Percentiles rank a stretch among this genome's conserved stretches.
These are phyloP conservation scores for Pyricularia sp. DNA, from an alignment of 2,329 filamentous ascomycete species.

Conservation along the genomic window DNA sequence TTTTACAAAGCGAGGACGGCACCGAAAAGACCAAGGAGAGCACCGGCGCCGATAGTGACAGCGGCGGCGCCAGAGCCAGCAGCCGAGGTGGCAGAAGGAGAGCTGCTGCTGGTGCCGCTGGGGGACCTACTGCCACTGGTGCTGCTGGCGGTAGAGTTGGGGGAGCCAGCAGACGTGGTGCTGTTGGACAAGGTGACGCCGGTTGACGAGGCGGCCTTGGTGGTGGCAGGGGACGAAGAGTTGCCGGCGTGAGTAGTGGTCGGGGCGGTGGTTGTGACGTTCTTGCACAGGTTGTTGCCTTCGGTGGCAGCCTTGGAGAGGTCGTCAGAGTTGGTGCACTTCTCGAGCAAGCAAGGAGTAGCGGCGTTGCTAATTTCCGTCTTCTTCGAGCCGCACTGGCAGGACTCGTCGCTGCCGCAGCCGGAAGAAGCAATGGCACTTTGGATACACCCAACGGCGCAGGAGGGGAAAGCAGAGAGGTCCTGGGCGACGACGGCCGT, in stretches of 20 bases:
- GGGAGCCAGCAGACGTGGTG: background rate
- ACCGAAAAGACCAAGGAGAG: background rate
- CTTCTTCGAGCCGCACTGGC: constrained; percentile 33
- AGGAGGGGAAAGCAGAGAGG: constrained; percentile 20
- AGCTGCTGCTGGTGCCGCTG: background rate
- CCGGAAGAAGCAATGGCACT: constrained; percentile 30
- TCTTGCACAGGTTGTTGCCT: constrained; percentile 18
- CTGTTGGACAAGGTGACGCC: background rate
- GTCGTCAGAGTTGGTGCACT: constrained; percentile 14
- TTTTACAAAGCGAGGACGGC: constrained; percentile 1
- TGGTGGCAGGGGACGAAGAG: background rate
- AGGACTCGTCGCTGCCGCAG: constrained; percentile 34
- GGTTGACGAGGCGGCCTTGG: background rate
- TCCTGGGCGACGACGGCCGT: constrained; percentile 19
- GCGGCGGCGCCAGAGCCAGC: constrained; percentile 1
- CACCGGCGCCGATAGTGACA: background rate
- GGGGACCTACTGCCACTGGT: background rate
- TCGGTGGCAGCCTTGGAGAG: constrained; percentile 17
- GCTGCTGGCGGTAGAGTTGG: background rate
- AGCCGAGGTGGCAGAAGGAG: background rate
- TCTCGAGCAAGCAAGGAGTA: constrained; percentile 18
- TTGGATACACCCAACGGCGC: constrained; percentile 32
- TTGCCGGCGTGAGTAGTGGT: background rate
- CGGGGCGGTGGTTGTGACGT: background rate
- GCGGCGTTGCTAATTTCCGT: constrained; percentile 16